These are phyloP conservation scores for Scheffersomyces lignicola DNA, from an alignment of 1,139 yeast genomes.

Conservation along the genomic window DNA sequence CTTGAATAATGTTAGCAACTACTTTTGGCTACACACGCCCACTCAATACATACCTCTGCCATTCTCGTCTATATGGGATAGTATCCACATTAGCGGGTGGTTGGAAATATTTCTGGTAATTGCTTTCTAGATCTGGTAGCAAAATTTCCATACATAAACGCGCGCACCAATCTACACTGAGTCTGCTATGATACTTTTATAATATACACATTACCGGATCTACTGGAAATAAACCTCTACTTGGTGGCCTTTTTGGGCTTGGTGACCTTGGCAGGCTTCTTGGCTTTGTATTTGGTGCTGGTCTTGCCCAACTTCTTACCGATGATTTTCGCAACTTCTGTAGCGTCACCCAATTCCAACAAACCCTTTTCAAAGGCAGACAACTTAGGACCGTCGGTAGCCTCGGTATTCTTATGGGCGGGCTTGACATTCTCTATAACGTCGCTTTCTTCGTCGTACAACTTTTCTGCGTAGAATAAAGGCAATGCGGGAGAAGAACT, in stretches of 20 bases:
- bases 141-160: too few relatives aligned
- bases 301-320: constrained; percentile 34
- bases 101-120: neutral
- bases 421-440: constrained; percentile 24
- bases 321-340: constrained; percentile 53
- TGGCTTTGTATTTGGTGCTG: constrained; percentile 8
- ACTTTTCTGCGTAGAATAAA: constrained; percentile 64
- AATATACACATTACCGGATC: too few relatives aligned
- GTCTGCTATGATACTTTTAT: neutral
- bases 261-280: constrained; percentile 10
- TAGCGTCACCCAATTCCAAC: constrained; percentile 77
- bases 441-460: constrained; percentile 43
- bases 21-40: neutral
- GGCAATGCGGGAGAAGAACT: constrained; percentile 81
- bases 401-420: constrained; percentile 21
- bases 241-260: constrained; percentile 12
- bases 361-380: constrained; percentile 73
- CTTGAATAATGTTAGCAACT: constrained; percentile 6
- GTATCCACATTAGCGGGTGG: constrained; percentile 13
- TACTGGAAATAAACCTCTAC: neutral
- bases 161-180: neutral
- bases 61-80: constrained; percentile 12
- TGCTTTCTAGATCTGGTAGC: too few relatives aligned
- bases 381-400: constrained; percentile 38
- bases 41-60: constrained; percentile 14